Evolutionary conservation across 2,329 filamentous ascomycete genomes (phyloP), one percentile per base, ranked within the genome.

Genomic region (Verticillium dahliae): DNA sequence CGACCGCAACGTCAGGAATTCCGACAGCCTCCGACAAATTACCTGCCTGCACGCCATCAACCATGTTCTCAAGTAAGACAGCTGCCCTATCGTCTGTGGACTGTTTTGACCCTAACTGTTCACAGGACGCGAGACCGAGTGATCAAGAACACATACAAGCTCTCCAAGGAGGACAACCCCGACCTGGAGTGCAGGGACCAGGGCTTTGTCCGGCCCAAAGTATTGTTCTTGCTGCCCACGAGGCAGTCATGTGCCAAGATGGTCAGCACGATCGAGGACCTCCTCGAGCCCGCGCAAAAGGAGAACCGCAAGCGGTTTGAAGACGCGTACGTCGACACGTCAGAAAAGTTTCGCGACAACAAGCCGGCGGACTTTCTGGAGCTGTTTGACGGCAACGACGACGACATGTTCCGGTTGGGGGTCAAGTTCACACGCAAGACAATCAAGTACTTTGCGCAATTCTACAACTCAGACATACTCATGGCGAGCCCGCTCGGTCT

Each of bases 361-460:
- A 91, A 92, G 70, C 89, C 95, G 0, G 89, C 88, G 3, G 95
- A 98, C 73, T 98, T 96, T 75, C 82, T 85, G 31, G 90, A 96
- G 61, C 82, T 98, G 0, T 99, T 99, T 70, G 89, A 89, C 64
- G 95, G 95, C 62, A 98, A 97, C 72, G 92, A 97, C 72, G 95
- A 98, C 72, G 95, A 99, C 76, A 95, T 96, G 85, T 99, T 98
- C 78, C 87, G 94, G 3, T 80, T 98, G 1, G 95, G 94, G n/a
- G 76, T 99, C 71, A 99, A 98, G 75, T 96, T 99, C 73, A 98
- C 95, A 0, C 86, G 95, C 64, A 98, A 97, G 76, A 96, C 92
- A 0, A 82, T 98, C 71, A 98, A 97, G 73, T 95, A 90, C 73
- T 99, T 96, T 77, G 85, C 94, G 0, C 90, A 92, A 65, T 99